These are phyloP conservation scores for Xylaria longipes DNA, from an alignment of 495 filamentous ascomycete genomes.

Conservation along the genomic window DNA sequence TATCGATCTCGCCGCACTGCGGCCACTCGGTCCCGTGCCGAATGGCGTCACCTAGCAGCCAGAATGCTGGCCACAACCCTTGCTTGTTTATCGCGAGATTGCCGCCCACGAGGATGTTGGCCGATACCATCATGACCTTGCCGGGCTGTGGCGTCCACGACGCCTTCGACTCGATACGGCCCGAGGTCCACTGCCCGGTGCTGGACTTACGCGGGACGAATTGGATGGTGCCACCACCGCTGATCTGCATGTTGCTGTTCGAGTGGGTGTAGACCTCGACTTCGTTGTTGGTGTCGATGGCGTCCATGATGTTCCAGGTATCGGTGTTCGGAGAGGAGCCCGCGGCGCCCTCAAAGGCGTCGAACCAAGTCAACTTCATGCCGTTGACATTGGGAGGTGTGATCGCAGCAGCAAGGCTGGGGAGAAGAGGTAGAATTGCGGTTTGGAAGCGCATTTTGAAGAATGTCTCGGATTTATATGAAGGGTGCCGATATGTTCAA, in stretches of 20 bases:
- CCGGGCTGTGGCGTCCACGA: conserved; percentile 51
- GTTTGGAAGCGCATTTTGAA: conserved; percentile 43
- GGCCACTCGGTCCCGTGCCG: conserved; percentile 52
- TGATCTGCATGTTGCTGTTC: conserved; percentile 53
- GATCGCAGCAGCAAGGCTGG: conserved; percentile 37
- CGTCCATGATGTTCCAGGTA: conserved; percentile 48
- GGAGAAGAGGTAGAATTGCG: conserved; percentile 30
- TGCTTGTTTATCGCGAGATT: conserved; percentile 42
- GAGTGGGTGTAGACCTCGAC: conserved; percentile 50
- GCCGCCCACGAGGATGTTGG: conserved; percentile 50
- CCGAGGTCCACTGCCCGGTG: conserved; percentile 55
- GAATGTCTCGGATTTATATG: conserved; percentile 13
- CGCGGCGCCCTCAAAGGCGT: conserved; percentile 40
- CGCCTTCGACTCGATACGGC: conserved; percentile 52
- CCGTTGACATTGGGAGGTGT: conserved; percentile 38
- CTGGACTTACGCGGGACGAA: conserved; percentile 49
- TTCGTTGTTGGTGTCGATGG: conserved; percentile 55
- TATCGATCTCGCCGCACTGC: conserved; percentile 59
- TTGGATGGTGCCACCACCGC: conserved; percentile 53
- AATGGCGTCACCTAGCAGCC: conserved; percentile 54
- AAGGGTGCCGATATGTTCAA: conserved; percentile 7
- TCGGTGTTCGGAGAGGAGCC: conserved; percentile 35
- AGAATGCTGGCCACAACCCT: conserved; percentile 62
- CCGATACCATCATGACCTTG: conserved; percentile 48
- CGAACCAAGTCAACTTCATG: conserved; percentile 41